Evolutionary conservation across 352 stramenopile genomes (phyloP), one percentile per base, ranked within the genome.

Genomic region (Pythium phragmiticola): DNA sequence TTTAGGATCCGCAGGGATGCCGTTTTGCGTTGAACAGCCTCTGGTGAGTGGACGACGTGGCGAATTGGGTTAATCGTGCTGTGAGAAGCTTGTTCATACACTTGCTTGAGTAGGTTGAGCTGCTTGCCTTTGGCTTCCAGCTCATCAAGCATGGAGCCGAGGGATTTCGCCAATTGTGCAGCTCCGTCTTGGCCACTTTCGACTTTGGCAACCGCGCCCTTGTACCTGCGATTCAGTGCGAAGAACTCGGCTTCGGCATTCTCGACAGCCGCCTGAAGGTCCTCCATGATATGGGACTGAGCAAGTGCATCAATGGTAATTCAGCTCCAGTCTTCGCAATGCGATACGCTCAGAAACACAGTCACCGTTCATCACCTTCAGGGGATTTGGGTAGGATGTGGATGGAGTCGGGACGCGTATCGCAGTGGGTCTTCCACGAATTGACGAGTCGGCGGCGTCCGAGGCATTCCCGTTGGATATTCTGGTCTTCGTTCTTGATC

Each of bases 91-190:
- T 87, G 73, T 17, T 86, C 70, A 60, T 75, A 82, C 12, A 88
- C 72, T 41, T 89, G 76, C 43, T 89, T 83, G 34, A 90, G 78
- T 47, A 88, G 57, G 45, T 89, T 78, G 13, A 91, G 60, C 49
- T 91, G 76, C 42, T 83, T 84, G n/a, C 71, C 74, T 64, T 91
- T 88, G 41, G 73, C 67, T 61, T 88, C 78, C 13, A 89, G 61
- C 49, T 88, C 80, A 48, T 89, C 78, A 19, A 89, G 60, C 51
- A 88, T 62, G 12, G 75, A 61, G 2, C 70, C 72, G 4, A 91
- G 64, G 14, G 63, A 68, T 51, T 70, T 74, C 16, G 79, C 82
- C 8, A 87, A 60, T n/a, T 88, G 69, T 0, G 42, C 67, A 62
- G 41, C 34, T 53, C 30, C 43, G 34, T 17, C 52, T 55, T 37